Percentiles rank a stretch among this genome's conserved stretches.
phyloP scores from a whole-genome alignment of 2,329 filamentous ascomycete genomes.

The Cladophialophora bantiana region DNA sequence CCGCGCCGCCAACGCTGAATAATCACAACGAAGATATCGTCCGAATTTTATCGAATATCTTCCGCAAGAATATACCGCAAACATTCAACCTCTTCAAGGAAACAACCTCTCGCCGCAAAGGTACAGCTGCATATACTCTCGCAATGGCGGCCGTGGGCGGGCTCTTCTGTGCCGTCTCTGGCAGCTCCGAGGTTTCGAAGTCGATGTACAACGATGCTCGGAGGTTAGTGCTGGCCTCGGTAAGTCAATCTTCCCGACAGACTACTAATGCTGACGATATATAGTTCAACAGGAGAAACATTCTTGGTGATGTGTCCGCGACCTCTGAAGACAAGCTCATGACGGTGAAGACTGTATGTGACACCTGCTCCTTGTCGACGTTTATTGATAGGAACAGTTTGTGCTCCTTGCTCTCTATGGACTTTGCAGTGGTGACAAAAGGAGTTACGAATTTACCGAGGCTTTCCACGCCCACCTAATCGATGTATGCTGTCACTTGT shows the following conservation, averaged over 20 bases:
- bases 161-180: conserved; percentile 24
- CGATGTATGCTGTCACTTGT: conserved; percentile 8
- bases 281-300: conserved; percentile 15
- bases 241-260: not conserved
- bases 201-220: conserved; percentile 32
- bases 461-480: conserved; percentile 25
- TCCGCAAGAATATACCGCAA: conserved; percentile 20
- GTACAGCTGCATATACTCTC: conserved; percentile 13
- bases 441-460: conserved; percentile 32
- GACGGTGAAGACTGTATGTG: conserved; percentile 16
- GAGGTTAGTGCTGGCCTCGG: conserved; percentile 15
- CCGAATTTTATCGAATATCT: conserved; percentile 17
- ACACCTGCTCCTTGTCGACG: not conserved
- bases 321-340: conserved; percentile 18
- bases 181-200: conserved; percentile 27
- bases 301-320: not conserved
- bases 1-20: conserved; percentile 23
- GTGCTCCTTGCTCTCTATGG: conserved; percentile 29
- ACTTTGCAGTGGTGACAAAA: conserved; percentile 28
- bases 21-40: conserved; percentile 27
- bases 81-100: conserved; percentile 25
- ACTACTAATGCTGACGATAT: not conserved
- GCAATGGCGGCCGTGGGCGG: conserved; percentile 31
- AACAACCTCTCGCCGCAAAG: not conserved
- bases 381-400: conserved; percentile 3